These are phyloP conservation scores for Schizochytrium sp. DNA, from an alignment of 108 stramenopile species.

Conservation along the genomic window DNA sequence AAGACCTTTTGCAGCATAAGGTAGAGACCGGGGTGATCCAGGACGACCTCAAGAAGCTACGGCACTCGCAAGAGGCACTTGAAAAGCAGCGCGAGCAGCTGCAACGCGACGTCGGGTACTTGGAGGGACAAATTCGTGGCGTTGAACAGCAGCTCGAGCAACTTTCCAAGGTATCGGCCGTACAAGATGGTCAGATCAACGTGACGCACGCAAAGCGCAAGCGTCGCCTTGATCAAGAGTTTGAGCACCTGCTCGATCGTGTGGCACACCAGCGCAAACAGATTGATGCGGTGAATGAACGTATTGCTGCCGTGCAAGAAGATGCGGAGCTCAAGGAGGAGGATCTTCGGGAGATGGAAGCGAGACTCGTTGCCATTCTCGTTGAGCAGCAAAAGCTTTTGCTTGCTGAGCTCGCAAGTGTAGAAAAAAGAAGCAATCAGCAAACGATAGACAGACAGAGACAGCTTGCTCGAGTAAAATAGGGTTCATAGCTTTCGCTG, in stretches of 20 bases:
- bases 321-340: background rate
- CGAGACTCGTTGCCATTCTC: background rate
- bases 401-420: background rate
- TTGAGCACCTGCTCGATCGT: background rate
- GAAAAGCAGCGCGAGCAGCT: background rate
- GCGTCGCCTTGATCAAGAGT: background rate
- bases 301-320: background rate
- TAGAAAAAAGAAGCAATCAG: no score
- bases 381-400: background rate
- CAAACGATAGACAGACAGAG: no score
- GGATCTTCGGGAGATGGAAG: background rate
- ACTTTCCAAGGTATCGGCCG: background rate
- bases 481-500: no score
- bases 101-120: background rate
- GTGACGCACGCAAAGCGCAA: constrained; percentile 4
- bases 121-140: background rate
- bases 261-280: background rate
- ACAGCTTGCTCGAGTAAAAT: no score
- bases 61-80: background rate
- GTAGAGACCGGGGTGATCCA: constrained; percentile 10
- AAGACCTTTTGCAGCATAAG: background rate
- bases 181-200: constrained; percentile 8
- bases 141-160: background rate
- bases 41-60: background rate
- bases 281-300: background rate